Evolutionary conservation across 2,329 filamentous ascomycete genomes (phyloP).

Genomic region (Juglanconis sp.): DNA sequence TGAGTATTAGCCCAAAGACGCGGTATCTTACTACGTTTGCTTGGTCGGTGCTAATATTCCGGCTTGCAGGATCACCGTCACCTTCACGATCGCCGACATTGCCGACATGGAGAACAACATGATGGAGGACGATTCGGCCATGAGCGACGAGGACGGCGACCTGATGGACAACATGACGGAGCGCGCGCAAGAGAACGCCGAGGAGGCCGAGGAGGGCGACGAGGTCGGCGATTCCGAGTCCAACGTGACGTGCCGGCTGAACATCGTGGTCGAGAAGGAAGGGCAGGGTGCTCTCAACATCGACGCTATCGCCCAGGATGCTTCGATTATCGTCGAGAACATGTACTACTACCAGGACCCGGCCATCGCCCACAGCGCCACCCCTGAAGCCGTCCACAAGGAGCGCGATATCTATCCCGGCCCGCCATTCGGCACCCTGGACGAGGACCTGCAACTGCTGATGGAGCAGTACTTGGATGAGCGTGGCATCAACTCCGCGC

Average conservation of each 20-base stretch:
- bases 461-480: slow-evolving; percentile 94
- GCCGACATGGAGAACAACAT: slow-evolving; percentile 60
- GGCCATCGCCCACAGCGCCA: slow-evolving; percentile 71
- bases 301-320: slow-evolving; percentile 82
- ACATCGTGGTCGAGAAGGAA: slow-evolving; percentile 84
- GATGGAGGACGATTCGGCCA: slow-evolving; percentile 51
- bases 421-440: slow-evolving; percentile 88
- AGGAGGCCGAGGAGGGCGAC: slow-evolving; percentile 51
- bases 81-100: slow-evolving; percentile 82
- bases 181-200: slow-evolving; percentile 55
- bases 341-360: slow-evolving; percentile 82
- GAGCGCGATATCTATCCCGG: slow-evolving; percentile 81
- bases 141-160: slow-evolving; percentile 49
- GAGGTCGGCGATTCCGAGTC: slow-evolving; percentile 45
- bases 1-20: slow-evolving; percentile 42
- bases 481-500: slow-evolving; percentile 80
- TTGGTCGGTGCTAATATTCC: slow-evolving; percentile 12
- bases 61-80: slow-evolving; percentile 55
- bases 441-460: slow-evolving; percentile 90
- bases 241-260: slow-evolving; percentile 76
- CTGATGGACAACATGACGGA: slow-evolving; percentile 39
- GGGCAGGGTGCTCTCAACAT: slow-evolving; percentile 81
- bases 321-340: slow-evolving; percentile 83
- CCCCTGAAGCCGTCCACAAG: slow-evolving; percentile 72
- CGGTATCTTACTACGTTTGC: neutral